phyloP scores from a whole-genome alignment of 768 basidiomycete genomes.

The Pleurotus pulmonarius region DNA sequence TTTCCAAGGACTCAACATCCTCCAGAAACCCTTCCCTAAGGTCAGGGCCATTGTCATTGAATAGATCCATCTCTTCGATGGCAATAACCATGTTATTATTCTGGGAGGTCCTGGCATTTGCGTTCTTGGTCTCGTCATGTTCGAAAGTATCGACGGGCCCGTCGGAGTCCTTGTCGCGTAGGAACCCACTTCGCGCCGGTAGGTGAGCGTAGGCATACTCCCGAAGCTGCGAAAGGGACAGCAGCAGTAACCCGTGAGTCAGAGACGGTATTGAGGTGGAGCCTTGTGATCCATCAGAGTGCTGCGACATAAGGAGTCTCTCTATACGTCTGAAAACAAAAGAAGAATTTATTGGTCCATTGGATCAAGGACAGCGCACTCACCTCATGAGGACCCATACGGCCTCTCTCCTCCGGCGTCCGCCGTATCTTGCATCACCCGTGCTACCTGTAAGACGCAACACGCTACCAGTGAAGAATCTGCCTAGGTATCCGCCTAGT shows the following conservation, averaged over 20 bases:
- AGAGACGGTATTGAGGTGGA: constrained; percentile 34
- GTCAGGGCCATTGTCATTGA: constrained; percentile 16
- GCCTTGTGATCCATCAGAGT: constrained; percentile 13
- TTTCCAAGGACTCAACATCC: constrained; percentile 80
- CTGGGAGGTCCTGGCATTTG: too few relatives aligned
- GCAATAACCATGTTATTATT: background rate
- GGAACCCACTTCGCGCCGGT: constrained; percentile 32
- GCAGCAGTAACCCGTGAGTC: constrained; percentile 69
- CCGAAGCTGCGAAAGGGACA: constrained; percentile 67
- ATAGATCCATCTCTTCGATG: background rate
- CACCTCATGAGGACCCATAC: constrained; percentile 75
- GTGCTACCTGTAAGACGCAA: constrained; percentile 12
- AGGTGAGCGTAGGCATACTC: constrained; percentile 56
- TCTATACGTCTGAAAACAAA: constrained; percentile 52
- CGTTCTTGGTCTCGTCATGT: too few relatives aligned
- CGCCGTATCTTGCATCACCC: constrained; percentile 54
- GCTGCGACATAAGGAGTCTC: constrained; percentile 56
- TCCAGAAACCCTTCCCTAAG: constrained; percentile 79
- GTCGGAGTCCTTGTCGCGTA: background rate
- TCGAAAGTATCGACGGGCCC: background rate
- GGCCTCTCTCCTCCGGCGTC: constrained; percentile 44
- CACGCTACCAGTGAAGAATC: constrained; percentile 43
- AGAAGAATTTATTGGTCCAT: background rate
- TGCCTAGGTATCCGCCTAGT: constrained; percentile 46
- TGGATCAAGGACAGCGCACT: constrained; percentile 6